These are phyloP conservation scores for Scleroderma citrinum DNA, from an alignment of 768 basidiomycete species.

Conservation along the genomic window DNA sequence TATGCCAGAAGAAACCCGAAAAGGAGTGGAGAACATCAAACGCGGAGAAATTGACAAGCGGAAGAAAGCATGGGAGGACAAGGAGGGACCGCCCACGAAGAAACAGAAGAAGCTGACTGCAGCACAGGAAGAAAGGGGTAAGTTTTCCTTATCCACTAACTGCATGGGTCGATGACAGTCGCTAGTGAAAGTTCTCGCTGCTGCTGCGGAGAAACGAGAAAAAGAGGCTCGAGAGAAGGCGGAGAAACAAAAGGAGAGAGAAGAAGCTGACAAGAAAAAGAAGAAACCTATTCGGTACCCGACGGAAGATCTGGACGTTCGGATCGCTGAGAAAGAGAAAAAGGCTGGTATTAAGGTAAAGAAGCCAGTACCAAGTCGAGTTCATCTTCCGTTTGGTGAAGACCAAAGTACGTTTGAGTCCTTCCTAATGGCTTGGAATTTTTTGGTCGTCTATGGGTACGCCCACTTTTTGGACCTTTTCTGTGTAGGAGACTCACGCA, in stretches of 20 bases:
- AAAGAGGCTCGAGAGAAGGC: conserved; percentile 66
- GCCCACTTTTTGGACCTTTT: conserved; percentile 22
- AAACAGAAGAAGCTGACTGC: conserved; percentile 75
- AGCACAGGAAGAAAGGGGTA: conserved; percentile 73
- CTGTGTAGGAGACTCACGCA: background rate
- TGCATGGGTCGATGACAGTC: conserved; percentile 5
- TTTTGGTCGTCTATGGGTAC: conserved; percentile 90
- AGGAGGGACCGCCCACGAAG: conserved; percentile 75
- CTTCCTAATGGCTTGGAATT: conserved; percentile 92
- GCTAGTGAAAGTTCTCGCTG: conserved; percentile 26
- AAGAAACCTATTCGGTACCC: conserved; percentile 90
- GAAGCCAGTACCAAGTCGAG: conserved; percentile 59
- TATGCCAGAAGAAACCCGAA: conserved; percentile 82
- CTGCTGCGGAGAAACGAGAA: conserved; percentile 56
- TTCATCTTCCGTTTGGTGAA: conserved; percentile 63
- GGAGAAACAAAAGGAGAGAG: conserved; percentile 59
- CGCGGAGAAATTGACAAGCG: conserved; percentile 89
- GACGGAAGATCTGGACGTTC: conserved; percentile 86
- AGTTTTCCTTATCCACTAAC: conserved; percentile 6
- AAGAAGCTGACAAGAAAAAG: conserved; percentile 79
- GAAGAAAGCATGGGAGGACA: conserved; percentile 87
- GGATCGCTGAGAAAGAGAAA: conserved; percentile 74
- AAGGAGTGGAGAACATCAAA: conserved; percentile 72
- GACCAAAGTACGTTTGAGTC: conserved; percentile 64
- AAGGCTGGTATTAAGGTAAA: conserved; percentile 66